Evolutionary conservation across 2,329 filamentous ascomycete genomes (phyloP), one percentile per base, ranked within the genome.

Genomic region (Bertia moriformis): DNA sequence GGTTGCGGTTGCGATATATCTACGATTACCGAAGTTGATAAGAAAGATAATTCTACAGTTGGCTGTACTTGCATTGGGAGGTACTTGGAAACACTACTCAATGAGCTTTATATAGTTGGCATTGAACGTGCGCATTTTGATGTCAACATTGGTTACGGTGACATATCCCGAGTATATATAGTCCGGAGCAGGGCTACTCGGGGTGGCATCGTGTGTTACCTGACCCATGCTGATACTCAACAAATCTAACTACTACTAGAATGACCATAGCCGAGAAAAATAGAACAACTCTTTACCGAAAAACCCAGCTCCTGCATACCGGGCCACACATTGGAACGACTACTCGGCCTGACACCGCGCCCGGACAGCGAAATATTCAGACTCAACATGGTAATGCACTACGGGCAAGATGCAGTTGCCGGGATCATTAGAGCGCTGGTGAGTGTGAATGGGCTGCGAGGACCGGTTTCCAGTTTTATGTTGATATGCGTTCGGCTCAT

Each of bases 401-500:
- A 45, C 37, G 48, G 50, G 4, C 46, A 52, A 46, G 52, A 51
- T n/a, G 50, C 54, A 17, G 38, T 52, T 4, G 48, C 50, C 1
- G 54, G 48, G 0, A 42, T 48, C 4, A 41, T 52, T 19, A 45
- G 52, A 2, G 51, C 49, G 0, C 13, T 46, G 15, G 52, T 56
- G 50, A 49, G 46, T 14, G 51, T 53, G 35, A 48, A 55, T 30
- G 54, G 52, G 2, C 41, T 56, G 17, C 51, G 52, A 39, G 54
- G 54, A 0, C 54, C 54, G 1, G 43, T 55, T 38, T 50, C 48
- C 14, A 46, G 41, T 5, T 56, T 51, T 38, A 38, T 53, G 38
- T 51, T 54, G 38, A 48, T 50, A 4, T 49, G 51, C 4, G 33
- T 55, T 12, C 40, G 53, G 36, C 43, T 56, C 20, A 14, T 46